These are phyloP conservation scores for Sisymbrium altissimum DNA, from an alignment of 345 rosid species.

Conservation along the genomic window DNA sequence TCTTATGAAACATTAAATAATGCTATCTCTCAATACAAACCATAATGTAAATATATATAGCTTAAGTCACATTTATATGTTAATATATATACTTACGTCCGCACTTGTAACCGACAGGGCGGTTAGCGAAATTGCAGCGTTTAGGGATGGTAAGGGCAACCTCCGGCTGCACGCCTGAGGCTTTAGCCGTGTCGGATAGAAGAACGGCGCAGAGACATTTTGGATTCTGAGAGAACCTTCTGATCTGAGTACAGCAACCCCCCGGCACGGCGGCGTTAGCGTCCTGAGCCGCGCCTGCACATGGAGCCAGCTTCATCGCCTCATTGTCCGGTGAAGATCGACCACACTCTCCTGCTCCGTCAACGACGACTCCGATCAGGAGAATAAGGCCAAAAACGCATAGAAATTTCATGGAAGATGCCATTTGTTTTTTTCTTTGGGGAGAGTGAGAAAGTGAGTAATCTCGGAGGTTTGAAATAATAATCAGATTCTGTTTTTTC, in stretches of 20 bases:
- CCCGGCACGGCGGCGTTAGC: slow-evolving; percentile 50
- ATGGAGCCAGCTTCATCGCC: slow-evolving; percentile 80
- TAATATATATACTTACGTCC: slow-evolving; percentile 42
- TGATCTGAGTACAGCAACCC: slow-evolving; percentile 65
- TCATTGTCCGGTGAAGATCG: slow-evolving; percentile 71
- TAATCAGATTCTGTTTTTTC: not conserved
- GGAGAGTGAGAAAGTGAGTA: too few relatives aligned
- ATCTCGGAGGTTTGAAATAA: not conserved
- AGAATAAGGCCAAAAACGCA: slow-evolving; percentile 42
- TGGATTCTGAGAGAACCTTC: slow-evolving; percentile 62
- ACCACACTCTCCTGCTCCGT: slow-evolving; percentile 82
- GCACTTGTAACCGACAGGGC: slow-evolving; percentile 84
- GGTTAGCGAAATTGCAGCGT: slow-evolving; percentile 78
- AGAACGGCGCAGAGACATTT: slow-evolving; percentile 74
- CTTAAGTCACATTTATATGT: not conserved
- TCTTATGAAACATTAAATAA: too few relatives aligned
- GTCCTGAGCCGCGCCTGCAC: slow-evolving; percentile 62
- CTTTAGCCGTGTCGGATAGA: slow-evolving; percentile 74
- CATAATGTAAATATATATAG: not conserved
- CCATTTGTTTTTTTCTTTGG: too few relatives aligned
- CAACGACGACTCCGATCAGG: slow-evolving; percentile 33
- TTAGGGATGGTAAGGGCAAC: slow-evolving; percentile 81
- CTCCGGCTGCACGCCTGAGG: slow-evolving; percentile 61
- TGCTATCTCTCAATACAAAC: too few relatives aligned
- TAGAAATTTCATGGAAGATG: slow-evolving; percentile 39